phyloP scores from a whole-genome alignment of 345 rosid genomes.

The Citrus medica region DNA sequence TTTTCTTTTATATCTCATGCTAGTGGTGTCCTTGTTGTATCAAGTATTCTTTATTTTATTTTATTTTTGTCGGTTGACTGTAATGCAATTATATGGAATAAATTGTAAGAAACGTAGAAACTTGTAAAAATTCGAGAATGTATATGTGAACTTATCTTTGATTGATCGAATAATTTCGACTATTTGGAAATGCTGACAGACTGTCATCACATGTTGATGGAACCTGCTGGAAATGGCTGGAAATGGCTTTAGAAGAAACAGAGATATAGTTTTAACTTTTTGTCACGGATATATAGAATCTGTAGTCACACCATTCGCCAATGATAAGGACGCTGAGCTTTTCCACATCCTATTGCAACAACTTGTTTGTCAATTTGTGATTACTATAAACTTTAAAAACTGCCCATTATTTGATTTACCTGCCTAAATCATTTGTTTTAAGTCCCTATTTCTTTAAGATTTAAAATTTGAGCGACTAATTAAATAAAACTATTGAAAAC shows the following conservation, averaged over 20 bases:
- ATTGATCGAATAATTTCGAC: neutral
- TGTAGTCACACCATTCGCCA: neutral
- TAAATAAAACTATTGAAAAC: too few species aligned
- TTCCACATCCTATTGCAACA: neutral
- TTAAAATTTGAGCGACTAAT: too few species aligned
- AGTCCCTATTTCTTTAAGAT: too few species aligned
- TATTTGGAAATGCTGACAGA: neutral
- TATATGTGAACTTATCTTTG: neutral
- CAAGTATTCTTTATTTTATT: neutral
- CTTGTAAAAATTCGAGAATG: neutral
- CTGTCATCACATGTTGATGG: neutral
- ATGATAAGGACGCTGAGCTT: neutral
- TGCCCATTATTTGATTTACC: too few species aligned
- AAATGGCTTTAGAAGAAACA: neutral
- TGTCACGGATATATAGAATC: neutral
- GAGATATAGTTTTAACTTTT: neutral
- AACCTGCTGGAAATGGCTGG: neutral
- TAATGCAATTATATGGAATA: neutral
- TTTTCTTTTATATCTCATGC: neutral
- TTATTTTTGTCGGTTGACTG: neutral
- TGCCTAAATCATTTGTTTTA: too few species aligned
- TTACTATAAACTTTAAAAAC: neutral
- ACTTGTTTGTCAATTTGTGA: neutral
- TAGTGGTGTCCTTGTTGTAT: neutral
- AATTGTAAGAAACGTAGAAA: too few species aligned